Conservation (phyloP, 805 yeast species). For the Lachancea kluyveri region DNA sequence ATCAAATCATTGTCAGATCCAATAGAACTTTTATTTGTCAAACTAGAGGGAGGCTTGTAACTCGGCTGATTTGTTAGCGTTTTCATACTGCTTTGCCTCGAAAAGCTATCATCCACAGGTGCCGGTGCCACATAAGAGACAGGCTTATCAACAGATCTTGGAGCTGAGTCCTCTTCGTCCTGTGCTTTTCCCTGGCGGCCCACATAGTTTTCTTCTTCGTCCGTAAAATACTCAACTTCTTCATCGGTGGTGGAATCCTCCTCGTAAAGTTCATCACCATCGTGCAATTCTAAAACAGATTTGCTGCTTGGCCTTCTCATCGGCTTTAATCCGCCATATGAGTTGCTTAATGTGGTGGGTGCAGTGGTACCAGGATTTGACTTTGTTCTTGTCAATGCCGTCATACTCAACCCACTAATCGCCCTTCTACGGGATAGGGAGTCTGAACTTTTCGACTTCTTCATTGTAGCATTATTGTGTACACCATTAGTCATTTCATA, state of each 20-base stretch:
- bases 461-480: constrained; percentile 11
- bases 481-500: constrained; percentile 8
- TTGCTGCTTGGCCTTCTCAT: constrained; percentile 25
- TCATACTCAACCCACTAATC: constrained; percentile 30
- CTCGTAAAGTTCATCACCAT: constrained; percentile 21
- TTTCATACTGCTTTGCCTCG: constrained; percentile 5
- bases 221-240: constrained; percentile 38
- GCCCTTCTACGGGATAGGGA: constrained; percentile 23
- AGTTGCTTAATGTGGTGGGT: constrained; percentile 2
- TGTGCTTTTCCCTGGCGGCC: constrained; percentile 5
- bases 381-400: constrained; percentile 23
- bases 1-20: neutral
- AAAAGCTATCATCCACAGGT: neutral
- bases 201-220: constrained; percentile 10
- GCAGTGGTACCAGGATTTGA: constrained; percentile 17
- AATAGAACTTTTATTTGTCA: constrained; percentile 4
- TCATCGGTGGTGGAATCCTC: constrained; percentile 30
- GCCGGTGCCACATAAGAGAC: neutral
- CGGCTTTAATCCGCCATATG: constrained; percentile 22
- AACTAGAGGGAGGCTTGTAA: constrained; percentile 18
- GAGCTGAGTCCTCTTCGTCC: constrained; percentile 4
- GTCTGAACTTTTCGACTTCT: constrained; percentile 27
- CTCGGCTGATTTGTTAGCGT: constrained; percentile 11
- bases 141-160: neutral
- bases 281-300: constrained; percentile 23